Base-by-base conservation (phyloP, 2,329 filamentous ascomycete species). In the Neophaeococcomyces mojaviensis region DNA sequence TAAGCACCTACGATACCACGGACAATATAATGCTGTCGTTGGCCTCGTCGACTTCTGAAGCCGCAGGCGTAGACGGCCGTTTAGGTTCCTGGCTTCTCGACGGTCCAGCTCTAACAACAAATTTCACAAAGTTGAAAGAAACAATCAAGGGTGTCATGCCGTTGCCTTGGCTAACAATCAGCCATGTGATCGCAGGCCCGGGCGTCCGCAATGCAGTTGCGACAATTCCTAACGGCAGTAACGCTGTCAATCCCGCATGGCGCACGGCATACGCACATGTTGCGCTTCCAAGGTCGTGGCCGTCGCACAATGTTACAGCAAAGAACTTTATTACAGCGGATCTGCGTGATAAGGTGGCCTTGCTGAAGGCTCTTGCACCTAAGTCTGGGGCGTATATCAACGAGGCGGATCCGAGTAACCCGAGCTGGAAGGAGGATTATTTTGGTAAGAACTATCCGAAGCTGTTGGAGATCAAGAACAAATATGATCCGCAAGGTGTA, bases 381-480 rank as follows among this genome's bases (percentile, higher is more conserved):
- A 28, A 52, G 4, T 51, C 46, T 5, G 61, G 60, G 0, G 54
- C 59, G 0, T 63, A 62, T 38, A 38, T 59, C n/a, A 62, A 61
- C 34, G 61, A 62, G 49, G 59, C 66, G 4, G 61, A 68, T 49
- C 58, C 62, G 7, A 60, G 59, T n/a, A 65, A 70, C 51, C 61
- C 65, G 4, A 51, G 61, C 20, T 69, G 64, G 55, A 62, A 68
- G 47, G 20, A 59, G 16, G 55, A 61, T 5, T 71, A 69, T 52
- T 70, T 63, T 61, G 68, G 67, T 4, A 38, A 52, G 3, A 61
- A 63, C 31, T 62, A 64, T 47, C 50, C 50, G 4, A 49, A 52
- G 10, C 32, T 67, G 35, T 56, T 60, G 18, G 28, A 44, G 4
- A 51, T 64, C 26, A 64, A 64, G 56, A 51, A 59, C 44, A 52